Evolutionary conservation across 495 filamentous ascomycete species (phyloP).

Genomic region (Penicillium turbatum): DNA sequence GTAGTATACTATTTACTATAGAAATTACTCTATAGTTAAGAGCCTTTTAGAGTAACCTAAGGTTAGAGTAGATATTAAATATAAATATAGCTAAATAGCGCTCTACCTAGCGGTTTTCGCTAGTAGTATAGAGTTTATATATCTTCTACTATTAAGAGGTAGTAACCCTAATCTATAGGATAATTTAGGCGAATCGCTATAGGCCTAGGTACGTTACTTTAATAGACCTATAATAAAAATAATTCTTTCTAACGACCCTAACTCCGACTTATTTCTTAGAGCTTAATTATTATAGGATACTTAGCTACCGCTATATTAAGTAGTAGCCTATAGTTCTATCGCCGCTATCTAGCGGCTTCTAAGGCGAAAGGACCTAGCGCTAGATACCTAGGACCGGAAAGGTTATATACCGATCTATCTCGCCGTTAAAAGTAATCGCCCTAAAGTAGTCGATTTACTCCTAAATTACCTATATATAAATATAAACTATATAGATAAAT

Average conservation of each 20-base stretch:
- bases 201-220: conserved; percentile 1
- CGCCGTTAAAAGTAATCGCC: conserved; percentile 4
- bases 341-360: conserved; percentile 9
- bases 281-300: conserved; percentile 1
- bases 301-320: conserved; percentile 9
- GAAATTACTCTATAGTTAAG: neutral
- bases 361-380: neutral
- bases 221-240: conserved; percentile 3
- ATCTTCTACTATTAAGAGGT: conserved; percentile 5
- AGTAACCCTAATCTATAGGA: conserved; percentile 6
- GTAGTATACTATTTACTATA: conserved; percentile 12
- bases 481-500: conserved; percentile 5
- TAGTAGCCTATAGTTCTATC: conserved; percentile 5
- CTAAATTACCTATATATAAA: neutral
- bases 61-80: neutral
- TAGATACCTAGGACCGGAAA: conserved; percentile 2
- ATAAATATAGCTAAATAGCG: conserved; percentile 2
- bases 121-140: conserved; percentile 5
- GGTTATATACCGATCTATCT: conserved; percentile 12
- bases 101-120: conserved; percentile 8
- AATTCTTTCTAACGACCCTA: neutral
- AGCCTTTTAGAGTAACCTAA: neutral
- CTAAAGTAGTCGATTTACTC: conserved; percentile 9
- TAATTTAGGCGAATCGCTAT: conserved; percentile 7
- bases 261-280: neutral